Base-by-base conservation (phyloP, 352 stramenopile species). In the Phytophthora pini region DNA sequence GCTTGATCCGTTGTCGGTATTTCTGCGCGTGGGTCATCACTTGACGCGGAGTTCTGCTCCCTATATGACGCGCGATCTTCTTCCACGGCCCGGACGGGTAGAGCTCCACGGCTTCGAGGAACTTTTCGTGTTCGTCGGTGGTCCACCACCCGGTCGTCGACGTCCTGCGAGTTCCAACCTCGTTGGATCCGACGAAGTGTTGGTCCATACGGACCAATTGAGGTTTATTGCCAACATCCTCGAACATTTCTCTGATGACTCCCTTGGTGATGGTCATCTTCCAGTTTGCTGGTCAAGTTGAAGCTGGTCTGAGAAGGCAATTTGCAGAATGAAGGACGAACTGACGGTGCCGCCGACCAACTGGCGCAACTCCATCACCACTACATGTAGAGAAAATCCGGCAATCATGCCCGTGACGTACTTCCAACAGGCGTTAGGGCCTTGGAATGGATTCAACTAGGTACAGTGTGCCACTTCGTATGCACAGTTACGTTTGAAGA, bases 1-100 rank as follows among this genome's bases (percentile, higher is more conserved):
- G 46, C 45, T 72, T 65, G 26, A 79, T 79, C 24, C 62, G 65
- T 61, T 81, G 53, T 2, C 70, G 58, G 48, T 82, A 79, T 41
- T 79, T 79, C 34, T 82, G 74, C 9, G 74, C 70, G 31, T 82
- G 74, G 0, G 70, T 77, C 70, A 75, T 79, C 3, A 65, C 58
- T 38, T 81, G 73, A 4, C 70, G 50, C 3, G 70, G 57, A 32
- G 56, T 75, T 46, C 61, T 46, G 10, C 60, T 75, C 5, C 57
- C 73, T 9, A 81, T 61, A 26, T 71, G 49, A 3, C 60, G 46
- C 6, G 73, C 66, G 20, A 81, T 74, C 20, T 53, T 26, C n/a
- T 67, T 76, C 65, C 70, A 75, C 32, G 57, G 70, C 1, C 61
- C 70, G 1, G 44, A 71, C 31, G 69, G 66, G 34, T 74, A 76